Evolutionary conservation across 805 yeast genomes (phyloP).

Genomic region (Teunomyces gatunensis): DNA sequence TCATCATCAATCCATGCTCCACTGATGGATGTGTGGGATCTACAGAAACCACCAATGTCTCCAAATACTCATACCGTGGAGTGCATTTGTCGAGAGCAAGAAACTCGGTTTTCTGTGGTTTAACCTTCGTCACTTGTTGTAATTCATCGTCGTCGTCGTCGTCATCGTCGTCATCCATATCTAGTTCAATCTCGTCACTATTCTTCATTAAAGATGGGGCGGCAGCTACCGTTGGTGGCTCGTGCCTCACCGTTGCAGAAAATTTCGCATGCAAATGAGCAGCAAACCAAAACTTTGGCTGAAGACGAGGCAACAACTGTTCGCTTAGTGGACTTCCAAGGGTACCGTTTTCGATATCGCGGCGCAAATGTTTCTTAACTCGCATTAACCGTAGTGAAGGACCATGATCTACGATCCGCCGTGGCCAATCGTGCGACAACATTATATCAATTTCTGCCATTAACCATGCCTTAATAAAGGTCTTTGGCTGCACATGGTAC

Average conservation of each 20-base stretch:
- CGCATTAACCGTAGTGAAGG: constrained; percentile 47
- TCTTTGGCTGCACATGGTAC: constrained; percentile 71
- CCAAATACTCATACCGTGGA: constrained; percentile 59
- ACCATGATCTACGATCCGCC: constrained; percentile 68
- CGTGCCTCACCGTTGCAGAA: constrained; percentile 41
- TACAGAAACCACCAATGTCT: constrained; percentile 32
- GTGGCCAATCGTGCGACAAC: constrained; percentile 95
- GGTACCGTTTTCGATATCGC: constrained; percentile 55
- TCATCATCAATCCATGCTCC: constrained; percentile 20
- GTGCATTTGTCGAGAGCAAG: constrained; percentile 85
- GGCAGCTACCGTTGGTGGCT: neutral
- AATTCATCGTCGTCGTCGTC: constrained; percentile 2
- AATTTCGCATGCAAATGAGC: constrained; percentile 85
- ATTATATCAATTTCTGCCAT: constrained; percentile 50
- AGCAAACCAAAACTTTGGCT: constrained; percentile 79
- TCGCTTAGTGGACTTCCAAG: constrained; percentile 74
- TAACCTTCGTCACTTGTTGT: constrained; percentile 5
- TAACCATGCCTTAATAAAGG: constrained; percentile 54
- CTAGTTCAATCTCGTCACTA: constrained; percentile 18
- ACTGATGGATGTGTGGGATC: constrained; percentile 14
- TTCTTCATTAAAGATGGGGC: constrained; percentile 1
- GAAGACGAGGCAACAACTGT: constrained; percentile 49
- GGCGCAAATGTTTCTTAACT: constrained; percentile 63
- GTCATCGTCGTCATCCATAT: constrained; percentile 15
- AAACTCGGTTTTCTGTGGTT: constrained; percentile 43